Evolutionary conservation across 805 yeast species (phyloP).

Genomic region (Lachancea waltii): DNA sequence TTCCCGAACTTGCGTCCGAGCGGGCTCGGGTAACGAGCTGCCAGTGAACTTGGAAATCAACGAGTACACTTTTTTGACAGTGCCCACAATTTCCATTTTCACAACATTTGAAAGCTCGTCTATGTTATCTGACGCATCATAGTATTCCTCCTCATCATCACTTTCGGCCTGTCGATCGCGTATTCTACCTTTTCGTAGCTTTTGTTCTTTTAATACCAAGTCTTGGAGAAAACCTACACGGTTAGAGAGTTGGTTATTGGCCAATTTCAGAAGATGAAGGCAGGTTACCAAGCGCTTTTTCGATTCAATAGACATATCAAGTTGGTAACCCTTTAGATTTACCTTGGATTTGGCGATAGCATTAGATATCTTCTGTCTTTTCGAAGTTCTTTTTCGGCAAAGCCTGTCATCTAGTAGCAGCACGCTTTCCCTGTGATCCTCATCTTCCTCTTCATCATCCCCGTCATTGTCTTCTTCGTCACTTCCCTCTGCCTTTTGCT

Average conservation of each 20-base stretch:
- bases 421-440: neutral
- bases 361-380: slow-evolving; percentile 8
- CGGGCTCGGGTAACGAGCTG: slow-evolving; percentile 61
- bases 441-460: slow-evolving; percentile 1
- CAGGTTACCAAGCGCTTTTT: slow-evolving; percentile 71
- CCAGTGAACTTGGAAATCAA: slow-evolving; percentile 83
- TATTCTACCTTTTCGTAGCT: slow-evolving; percentile 14
- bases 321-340: slow-evolving; percentile 32
- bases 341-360: slow-evolving; percentile 27
- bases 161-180: slow-evolving; percentile 12
- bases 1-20: slow-evolving; percentile 73
- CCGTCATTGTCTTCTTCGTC: slow-evolving; percentile 1
- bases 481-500: slow-evolving; percentile 4
- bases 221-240: slow-evolving; percentile 60
- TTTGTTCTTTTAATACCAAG: slow-evolving; percentile 44
- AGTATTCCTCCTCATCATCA: slow-evolving; percentile 29
- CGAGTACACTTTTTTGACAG: slow-evolving; percentile 81
- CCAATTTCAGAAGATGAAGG: slow-evolving; percentile 70
- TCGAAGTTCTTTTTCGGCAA: slow-evolving; percentile 4
- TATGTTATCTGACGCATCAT: slow-evolving; percentile 30
- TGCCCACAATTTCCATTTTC: slow-evolving; percentile 76
- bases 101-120: slow-evolving; percentile 38
- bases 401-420: slow-evolving; percentile 11
- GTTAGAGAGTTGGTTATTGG: slow-evolving; percentile 66
- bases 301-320: slow-evolving; percentile 56